phyloP scores from a whole-genome alignment of 306 rosid species.

The Luffa aegyptiaca region DNA sequence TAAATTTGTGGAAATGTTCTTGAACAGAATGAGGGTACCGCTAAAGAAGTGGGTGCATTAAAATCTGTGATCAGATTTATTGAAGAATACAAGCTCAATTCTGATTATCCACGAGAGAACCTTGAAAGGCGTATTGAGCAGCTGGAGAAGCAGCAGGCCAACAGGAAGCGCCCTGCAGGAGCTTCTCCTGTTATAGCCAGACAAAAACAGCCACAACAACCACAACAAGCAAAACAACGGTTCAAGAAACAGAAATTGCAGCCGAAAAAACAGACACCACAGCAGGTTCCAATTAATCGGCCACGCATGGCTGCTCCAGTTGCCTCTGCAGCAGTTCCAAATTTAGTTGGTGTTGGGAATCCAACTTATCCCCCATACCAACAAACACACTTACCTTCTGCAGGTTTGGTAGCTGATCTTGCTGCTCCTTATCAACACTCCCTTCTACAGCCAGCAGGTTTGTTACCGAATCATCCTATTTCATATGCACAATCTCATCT shows the following conservation, averaged over 20 bases:
- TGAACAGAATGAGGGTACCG: conserved; percentile 49
- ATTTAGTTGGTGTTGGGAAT: conserved; percentile 16
- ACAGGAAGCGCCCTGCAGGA: conserved; percentile 26
- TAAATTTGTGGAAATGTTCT: conserved; percentile 16
- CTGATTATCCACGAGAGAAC: conserved; percentile 42
- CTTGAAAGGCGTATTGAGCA: conserved; percentile 47
- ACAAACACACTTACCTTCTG: conserved; percentile 21
- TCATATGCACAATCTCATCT: conserved; percentile 26
- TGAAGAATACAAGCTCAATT: conserved; percentile 50
- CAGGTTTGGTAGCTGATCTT: conserved; percentile 47
- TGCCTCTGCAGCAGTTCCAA: conserved; percentile 26
- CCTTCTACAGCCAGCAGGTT: conserved; percentile 36
- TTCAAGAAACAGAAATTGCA: conserved; percentile 10
- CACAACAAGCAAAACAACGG: conserved; percentile 7
- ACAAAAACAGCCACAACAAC: conserved; percentile 18
- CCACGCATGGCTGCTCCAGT: conserved; percentile 24
- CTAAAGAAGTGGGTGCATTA: conserved; percentile 55
- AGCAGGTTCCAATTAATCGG: conserved; percentile 40
- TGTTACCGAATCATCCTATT: conserved; percentile 37
- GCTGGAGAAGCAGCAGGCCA: conserved; percentile 38
- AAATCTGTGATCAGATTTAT: conserved; percentile 45
- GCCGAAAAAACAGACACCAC: conserved; percentile 15
- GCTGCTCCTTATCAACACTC: conserved; percentile 24
- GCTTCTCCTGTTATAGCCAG: conserved; percentile 32
- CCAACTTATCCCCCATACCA: conserved; percentile 26